Conservation (phyloP, 257 asterid genomes). For the Lantana camara region DNA sequence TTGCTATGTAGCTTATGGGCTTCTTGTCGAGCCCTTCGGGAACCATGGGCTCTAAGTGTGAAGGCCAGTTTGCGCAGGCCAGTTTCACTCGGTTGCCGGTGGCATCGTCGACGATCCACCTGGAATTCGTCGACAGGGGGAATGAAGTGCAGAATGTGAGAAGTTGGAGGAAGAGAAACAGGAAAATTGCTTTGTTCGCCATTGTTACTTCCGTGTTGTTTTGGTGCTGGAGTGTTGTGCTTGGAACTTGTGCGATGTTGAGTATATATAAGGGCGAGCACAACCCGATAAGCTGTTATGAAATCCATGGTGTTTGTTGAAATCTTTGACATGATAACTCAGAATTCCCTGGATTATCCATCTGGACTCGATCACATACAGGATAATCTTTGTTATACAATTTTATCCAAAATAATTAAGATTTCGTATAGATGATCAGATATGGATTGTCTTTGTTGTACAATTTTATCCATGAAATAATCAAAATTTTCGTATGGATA, state of each 20-base stretch:
- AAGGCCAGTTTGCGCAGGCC: conserved; percentile 56
- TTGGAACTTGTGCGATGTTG: not conserved
- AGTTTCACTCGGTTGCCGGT: conserved; percentile 60
- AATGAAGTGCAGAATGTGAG: conserved; percentile 27
- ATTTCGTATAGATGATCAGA: too few species aligned
- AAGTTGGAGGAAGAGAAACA: conserved; percentile 23
- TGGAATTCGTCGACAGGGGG: conserved; percentile 53
- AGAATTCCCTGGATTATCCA: too few species aligned
- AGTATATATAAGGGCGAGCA: not conserved
- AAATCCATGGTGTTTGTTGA: not conserved
- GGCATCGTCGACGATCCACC: conserved; percentile 53
- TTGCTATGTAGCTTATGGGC: conserved; percentile 37
- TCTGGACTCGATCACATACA: too few species aligned
- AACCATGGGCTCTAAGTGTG: conserved; percentile 61
- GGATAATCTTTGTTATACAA: too few species aligned
- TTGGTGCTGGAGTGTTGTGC: not conserved
- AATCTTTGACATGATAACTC: not conserved
- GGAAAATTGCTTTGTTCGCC: conserved; percentile 5
- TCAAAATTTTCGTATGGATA: too few species aligned
- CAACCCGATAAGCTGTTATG: not conserved
- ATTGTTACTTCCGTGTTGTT: conserved; percentile 8
- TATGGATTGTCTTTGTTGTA: too few species aligned
- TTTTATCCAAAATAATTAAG: too few species aligned
- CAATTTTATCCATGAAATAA: too few species aligned
- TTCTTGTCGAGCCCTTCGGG: conserved; percentile 68